Base-by-base conservation (phyloP, 106 monocot species). In the Allium cepa region DNA sequence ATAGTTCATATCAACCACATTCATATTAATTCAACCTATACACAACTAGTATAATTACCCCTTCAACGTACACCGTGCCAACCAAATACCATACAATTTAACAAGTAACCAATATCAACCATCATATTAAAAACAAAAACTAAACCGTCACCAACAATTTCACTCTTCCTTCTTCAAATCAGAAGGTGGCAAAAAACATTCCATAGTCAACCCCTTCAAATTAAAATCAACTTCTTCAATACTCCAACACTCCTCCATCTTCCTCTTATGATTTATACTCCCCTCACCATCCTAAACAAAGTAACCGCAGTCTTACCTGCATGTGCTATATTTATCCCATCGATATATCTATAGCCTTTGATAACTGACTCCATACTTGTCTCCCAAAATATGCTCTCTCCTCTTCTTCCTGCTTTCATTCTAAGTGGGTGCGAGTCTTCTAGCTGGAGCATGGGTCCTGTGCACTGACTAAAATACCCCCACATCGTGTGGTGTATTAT, bases 391-490 rank as follows among this genome's bases (percentile, higher is more conserved):
- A 94, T 79, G 72, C 72, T 79, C 56, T 78, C 78, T 15, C 79
- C 75, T 13, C 76, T 60, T 47, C 80, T 63, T 16, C 78, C 63
- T 15, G 81, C 53, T 63, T 83, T 87, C 90, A 94, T 94, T 16
- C 87, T 76, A 59, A 90, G 80, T 4, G 90, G 75, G 64, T 94
- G 94, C 36, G 87, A 83, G 82, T 94, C 94, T 63, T 90, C 90
- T 15, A 94, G 76, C 77, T 94, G 90, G 64, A 87, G 75, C 46
- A 94, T 78, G 47, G 87, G 80, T 3, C 90, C 94, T 0, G 90
- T 94, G 50, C 90, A 73, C 76, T 94, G 90, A 81, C 87, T 94
- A 78, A 94, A 94, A 77, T 87, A 94, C 4, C 94, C 94, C 94
- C 94, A 94, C 1, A 94, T 75, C 7, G 87, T 94, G 85, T 94